Evolutionary conservation across 2,329 filamentous ascomycete genomes (phyloP), one percentile per base, ranked within the genome.

Genomic region (Pseudocercospora pini-densiflorae): DNA sequence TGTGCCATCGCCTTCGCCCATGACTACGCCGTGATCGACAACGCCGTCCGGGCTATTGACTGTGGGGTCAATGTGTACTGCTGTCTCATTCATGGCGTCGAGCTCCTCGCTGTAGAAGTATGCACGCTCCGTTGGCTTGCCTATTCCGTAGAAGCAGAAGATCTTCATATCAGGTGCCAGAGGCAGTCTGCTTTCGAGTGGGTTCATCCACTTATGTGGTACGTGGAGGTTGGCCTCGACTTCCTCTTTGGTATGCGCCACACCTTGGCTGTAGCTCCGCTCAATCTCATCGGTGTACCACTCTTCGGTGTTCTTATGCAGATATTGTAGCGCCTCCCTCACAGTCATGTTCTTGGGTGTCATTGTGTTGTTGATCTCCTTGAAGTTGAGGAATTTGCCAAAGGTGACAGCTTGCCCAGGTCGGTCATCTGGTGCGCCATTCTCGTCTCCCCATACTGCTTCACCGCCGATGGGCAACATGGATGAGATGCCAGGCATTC

Each of bases 391-490:
- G 70, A 97, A 88, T 16, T 90, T 90, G 5, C 95, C 95, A 75
- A 86, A 97, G 4, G 88, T 92, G 64, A 88, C 82, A 29, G 86
- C 86, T 75, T 96, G 92, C 2, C 86, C 90, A 0, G 90, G 89
- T 40, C 81, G 78, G 76, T 99, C 95, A 74, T 99, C 95, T 0
- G 95, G 95, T 0, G 95, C 95, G 84, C 92, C 93, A 6, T 89
- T 90, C 31, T 87, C 79, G 74, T 97, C 94, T 16, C 95, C 95
- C 95, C 95, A 99, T n/a, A 99, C 89, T 0, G 91, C 91, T 65
- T 97, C 89, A 24, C 95, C 95, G 36, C 95, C 95, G 53, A 97
- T 92, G 5, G 95, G 95, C 0, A 99, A 86, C 95, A 99, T 99
- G 57, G 92, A 95, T 6, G 92, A 96, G 67, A 97, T 92, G 6